Conservation (phyloP, 108 stramenopile genomes). For the Parmales sp. region DNA sequence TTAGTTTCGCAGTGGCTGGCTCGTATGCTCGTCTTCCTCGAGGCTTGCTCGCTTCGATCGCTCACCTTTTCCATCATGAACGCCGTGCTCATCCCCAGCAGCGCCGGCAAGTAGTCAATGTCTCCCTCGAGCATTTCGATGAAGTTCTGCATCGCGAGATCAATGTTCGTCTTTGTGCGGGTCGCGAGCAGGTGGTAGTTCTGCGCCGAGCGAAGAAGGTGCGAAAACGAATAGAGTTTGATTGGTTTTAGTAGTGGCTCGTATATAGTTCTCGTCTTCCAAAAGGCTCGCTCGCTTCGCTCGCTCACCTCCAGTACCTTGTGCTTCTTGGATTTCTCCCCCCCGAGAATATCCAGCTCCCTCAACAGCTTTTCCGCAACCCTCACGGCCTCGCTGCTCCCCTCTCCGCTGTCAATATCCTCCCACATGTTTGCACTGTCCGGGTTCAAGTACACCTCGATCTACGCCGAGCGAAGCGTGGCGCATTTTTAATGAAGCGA, state of each 20-base stretch:
- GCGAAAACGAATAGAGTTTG: too few species aligned
- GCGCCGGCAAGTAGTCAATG: slow-evolving; percentile 38
- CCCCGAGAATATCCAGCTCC: slow-evolving; percentile 1
- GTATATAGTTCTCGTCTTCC: too few species aligned
- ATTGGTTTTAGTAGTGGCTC: too few species aligned
- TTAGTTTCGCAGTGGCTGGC: too few species aligned
- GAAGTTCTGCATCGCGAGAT: slow-evolving; percentile 35
- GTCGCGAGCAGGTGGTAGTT: slow-evolving; percentile 23
- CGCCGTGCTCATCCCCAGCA: slow-evolving; percentile 43
- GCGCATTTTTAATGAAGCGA: too few species aligned
- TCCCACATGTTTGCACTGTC: slow-evolving; percentile 43
- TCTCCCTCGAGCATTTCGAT: slow-evolving; percentile 36
- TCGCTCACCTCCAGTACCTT: slow-evolving; percentile 23
- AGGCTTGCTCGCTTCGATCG: too few species aligned
- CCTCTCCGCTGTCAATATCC: background rate
- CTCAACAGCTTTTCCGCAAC: slow-evolving; percentile 10
- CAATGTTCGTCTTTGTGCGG: slow-evolving; percentile 22
- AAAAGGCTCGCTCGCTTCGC: too few species aligned
- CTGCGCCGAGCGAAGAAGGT: too few species aligned
- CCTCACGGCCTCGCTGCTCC: background rate
- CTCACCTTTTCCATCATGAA: slow-evolving; percentile 37
- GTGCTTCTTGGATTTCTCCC: background rate
- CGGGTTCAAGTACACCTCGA: slow-evolving; percentile 51
- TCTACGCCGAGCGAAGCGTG: too few species aligned
- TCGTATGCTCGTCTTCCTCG: too few species aligned